A percentile compares a stretch with the other conserved stretches of the same genome.
Conservation (phyloP, 1,284 basidiomycete genomes). For the Trametes versicolor region DNA sequence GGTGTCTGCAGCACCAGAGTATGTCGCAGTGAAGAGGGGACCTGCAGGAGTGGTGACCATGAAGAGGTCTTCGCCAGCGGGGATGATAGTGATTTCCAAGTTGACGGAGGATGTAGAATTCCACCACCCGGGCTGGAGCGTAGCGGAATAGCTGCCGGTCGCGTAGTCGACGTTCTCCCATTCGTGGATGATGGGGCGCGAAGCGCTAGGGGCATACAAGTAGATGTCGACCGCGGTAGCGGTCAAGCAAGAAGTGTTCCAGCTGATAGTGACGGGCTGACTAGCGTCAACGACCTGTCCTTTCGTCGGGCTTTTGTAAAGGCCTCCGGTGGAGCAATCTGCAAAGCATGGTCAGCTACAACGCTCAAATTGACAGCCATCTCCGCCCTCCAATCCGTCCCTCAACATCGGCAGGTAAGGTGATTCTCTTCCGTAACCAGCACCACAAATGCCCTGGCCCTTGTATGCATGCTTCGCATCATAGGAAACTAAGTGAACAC, state of each 20-base stretch:
- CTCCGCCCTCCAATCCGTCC: too few species aligned
- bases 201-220: slow-evolving; percentile 66
- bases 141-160: slow-evolving; percentile 62
- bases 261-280: slow-evolving; percentile 69
- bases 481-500: neutral
- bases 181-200: slow-evolving; percentile 63
- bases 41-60: slow-evolving; percentile 69
- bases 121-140: slow-evolving; percentile 82
- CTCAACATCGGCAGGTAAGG: neutral
- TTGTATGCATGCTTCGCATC: too few species aligned
- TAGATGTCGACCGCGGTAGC: slow-evolving; percentile 73
- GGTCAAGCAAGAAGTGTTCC: slow-evolving; percentile 73
- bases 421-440: neutral
- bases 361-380: neutral
- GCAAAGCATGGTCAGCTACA: slow-evolving; percentile 2
- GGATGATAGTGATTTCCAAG: slow-evolving; percentile 76
- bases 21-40: slow-evolving; percentile 78
- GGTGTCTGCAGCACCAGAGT: slow-evolving; percentile 52
- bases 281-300: slow-evolving; percentile 63
- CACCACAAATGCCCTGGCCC: too few species aligned
- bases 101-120: slow-evolving; percentile 63
- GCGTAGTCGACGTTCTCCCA: slow-evolving; percentile 70
- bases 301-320: slow-evolving; percentile 73
- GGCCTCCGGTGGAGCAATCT: slow-evolving; percentile 66
- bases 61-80: slow-evolving; percentile 63